phyloP scores from a whole-genome alignment of 306 rosid species.

The Oxytropis ochrocephala region DNA sequence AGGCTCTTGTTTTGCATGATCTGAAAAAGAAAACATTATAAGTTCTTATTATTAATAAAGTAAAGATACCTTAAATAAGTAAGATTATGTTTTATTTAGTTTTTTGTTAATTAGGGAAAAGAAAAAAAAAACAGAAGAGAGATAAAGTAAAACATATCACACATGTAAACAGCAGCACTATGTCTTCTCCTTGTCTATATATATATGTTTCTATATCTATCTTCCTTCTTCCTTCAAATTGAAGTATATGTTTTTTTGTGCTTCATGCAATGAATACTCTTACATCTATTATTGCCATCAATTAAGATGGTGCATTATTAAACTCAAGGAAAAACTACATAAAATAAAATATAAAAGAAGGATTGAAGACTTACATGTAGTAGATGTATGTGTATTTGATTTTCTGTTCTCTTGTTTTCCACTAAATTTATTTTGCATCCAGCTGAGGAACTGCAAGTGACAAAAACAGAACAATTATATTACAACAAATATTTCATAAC shows the following conservation, averaged over 20 bases:
- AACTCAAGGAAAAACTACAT: neutral
- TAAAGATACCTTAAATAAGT: neutral
- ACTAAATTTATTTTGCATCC: slow-evolving; percentile 85
- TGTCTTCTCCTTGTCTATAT: slow-evolving; percentile 16
- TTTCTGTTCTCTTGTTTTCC: slow-evolving; percentile 63
- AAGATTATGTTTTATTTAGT: neutral
- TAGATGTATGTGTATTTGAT: slow-evolving; percentile 32
- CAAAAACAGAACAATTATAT: neutral
- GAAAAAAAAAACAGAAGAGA: neutral
- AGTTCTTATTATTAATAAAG: neutral
- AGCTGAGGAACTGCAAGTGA: slow-evolving; percentile 65
- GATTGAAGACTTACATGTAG: slow-evolving; percentile 48
- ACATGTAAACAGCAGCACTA: slow-evolving; percentile 1
- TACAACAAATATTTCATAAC: neutral
- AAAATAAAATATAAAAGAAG: neutral
- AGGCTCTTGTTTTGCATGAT: slow-evolving; percentile 63
- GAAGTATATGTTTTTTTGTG: slow-evolving; percentile 20
- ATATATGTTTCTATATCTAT: neutral
- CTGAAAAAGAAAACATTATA: slow-evolving; percentile 25
- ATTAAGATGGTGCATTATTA: neutral
- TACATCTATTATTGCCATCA: neutral
- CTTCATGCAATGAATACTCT: slow-evolving; percentile 4
- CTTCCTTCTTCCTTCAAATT: slow-evolving; percentile 23
- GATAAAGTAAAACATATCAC: neutral
- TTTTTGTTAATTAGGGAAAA: neutral